Evolutionary conservation across 192 early-diverging fungal genomes (phyloP).

Genomic region (Gamsiella multidivaricata): DNA sequence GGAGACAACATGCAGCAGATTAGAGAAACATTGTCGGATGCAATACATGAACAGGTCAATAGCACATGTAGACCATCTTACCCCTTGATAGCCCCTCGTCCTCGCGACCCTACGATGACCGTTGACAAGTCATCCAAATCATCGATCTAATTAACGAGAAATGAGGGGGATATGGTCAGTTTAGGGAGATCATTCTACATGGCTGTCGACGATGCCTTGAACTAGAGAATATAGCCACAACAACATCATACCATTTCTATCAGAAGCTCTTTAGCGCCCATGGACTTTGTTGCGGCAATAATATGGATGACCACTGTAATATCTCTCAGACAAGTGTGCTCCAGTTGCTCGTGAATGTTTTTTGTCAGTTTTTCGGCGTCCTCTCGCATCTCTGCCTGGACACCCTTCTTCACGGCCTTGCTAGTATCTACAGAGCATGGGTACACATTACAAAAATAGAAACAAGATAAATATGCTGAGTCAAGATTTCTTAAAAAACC

Average conservation of each 20-base stretch:
- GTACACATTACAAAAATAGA: not conserved
- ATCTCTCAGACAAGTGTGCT: conserved; percentile 38
- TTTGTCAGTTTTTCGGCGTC: conserved; percentile 53
- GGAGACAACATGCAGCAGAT: too few relatives aligned
- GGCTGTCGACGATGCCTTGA: too few relatives aligned
- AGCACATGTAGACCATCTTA: conserved; percentile 18
- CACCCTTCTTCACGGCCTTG: conserved; percentile 43
- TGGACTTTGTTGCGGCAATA: conserved; percentile 50
- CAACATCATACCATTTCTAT: conserved; percentile 41
- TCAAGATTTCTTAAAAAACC: not conserved
- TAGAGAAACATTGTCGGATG: conserved; percentile 2
- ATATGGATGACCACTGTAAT: conserved; percentile 53
- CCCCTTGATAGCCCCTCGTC: conserved; percentile 58
- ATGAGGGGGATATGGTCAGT: not conserved
- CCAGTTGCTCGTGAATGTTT: conserved; percentile 49
- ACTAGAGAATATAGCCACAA: not conserved
- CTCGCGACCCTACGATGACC: conserved; percentile 60
- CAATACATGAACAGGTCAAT: not conserved
- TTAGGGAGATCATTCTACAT: not conserved
- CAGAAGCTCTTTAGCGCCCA: conserved; percentile 47
- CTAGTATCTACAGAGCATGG: conserved; percentile 7
- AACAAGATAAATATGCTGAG: not conserved
- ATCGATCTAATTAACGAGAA: conserved; percentile 45
- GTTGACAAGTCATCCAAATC: conserved; percentile 55
- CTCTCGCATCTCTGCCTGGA: conserved; percentile 49